phyloP scores from a whole-genome alignment of 306 rosid species.

The Senna tora region DNA sequence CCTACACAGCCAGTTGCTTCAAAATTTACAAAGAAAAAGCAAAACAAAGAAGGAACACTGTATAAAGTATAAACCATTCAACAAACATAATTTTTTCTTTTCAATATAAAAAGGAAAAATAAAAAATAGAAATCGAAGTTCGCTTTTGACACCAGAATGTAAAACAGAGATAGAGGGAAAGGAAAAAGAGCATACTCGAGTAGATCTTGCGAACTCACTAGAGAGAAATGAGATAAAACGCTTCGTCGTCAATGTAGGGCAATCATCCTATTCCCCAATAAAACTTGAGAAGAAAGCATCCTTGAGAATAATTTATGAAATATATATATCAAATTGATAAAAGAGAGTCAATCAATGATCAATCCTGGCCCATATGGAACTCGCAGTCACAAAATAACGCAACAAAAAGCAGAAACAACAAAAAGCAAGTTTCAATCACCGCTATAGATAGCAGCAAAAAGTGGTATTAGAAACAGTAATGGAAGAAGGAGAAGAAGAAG shows the following conservation, averaged over 20 bases:
- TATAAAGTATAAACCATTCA: constrained; percentile 47
- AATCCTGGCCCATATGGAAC: constrained; percentile 39
- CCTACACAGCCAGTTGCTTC: constrained; percentile 15
- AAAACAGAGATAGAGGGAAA: not conserved
- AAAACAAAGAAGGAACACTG: constrained; percentile 33
- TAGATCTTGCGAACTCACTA: constrained; percentile 75
- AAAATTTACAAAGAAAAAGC: constrained; percentile 20
- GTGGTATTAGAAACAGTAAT: constrained; percentile 32
- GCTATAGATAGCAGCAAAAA: constrained; percentile 35
- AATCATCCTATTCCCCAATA: constrained; percentile 65
- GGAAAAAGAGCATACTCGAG: constrained; percentile 71
- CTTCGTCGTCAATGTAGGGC: constrained; percentile 43
- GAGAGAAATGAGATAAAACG: constrained; percentile 56
- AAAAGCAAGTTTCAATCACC: constrained; percentile 35
- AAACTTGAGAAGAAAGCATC: constrained; percentile 54
- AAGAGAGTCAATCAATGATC: too few relatives aligned
- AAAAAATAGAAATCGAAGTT: constrained; percentile 35
- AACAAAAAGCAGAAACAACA: constrained; percentile 23
- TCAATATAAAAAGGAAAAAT: not conserved
- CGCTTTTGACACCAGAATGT: constrained; percentile 49
- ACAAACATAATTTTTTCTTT: constrained; percentile 6
- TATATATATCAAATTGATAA: constrained; percentile 39
- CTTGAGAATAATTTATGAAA: constrained; percentile 40
- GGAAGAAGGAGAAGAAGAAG: constrained; percentile 3
- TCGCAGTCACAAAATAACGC: constrained; percentile 34